phyloP scores from a whole-genome alignment of 345 rosid species.

The Raphanus raphanistrum region DNA sequence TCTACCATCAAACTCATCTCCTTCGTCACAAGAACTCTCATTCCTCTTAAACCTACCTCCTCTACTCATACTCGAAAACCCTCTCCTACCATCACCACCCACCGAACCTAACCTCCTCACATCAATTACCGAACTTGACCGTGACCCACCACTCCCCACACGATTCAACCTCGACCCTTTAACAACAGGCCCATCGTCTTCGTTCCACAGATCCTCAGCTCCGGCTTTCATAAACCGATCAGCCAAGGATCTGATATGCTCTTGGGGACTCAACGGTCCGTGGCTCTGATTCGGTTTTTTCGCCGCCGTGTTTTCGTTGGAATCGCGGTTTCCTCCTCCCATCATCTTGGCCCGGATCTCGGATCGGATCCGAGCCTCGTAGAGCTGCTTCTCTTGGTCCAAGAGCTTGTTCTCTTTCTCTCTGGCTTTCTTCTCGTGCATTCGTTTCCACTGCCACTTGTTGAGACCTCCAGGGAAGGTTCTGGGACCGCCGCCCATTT shows the following conservation, averaged over 20 bases:
- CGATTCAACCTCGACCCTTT: conserved; percentile 21
- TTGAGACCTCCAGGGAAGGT: conserved; percentile 92
- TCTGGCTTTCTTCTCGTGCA: conserved; percentile 88
- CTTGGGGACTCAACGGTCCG: conserved; percentile 58
- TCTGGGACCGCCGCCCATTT: conserved; percentile 97
- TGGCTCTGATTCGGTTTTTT: conserved; percentile 27
- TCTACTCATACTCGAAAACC: conserved; percentile 50
- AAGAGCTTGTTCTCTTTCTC: conserved; percentile 88
- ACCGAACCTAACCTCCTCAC: conserved; percentile 40
- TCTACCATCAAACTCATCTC: conserved; percentile 25
- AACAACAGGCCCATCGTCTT: conserved; percentile 72
- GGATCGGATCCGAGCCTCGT: conserved; percentile 74
- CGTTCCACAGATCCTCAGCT: conserved; percentile 93
- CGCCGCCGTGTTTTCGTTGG: conserved; percentile 1
- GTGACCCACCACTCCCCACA: conserved; percentile 33
- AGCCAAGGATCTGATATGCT: conserved; percentile 72
- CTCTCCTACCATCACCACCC: conserved; percentile 32
- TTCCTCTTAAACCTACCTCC: conserved; percentile 44
- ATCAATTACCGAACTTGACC: conserved; percentile 48
- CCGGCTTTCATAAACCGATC: conserved; percentile 88
- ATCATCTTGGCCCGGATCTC: conserved; percentile 59
- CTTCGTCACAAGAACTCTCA: conserved; percentile 48
- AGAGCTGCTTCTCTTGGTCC: conserved; percentile 88
- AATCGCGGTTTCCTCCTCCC: conserved; percentile 34
- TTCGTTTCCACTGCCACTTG: conserved; percentile 99